Percentiles rank a stretch among this genome's conserved stretches.
Evolutionary conservation across 768 basidiomycete genomes (phyloP).

Genomic region (Rhodosporidiobolus odoratus): DNA sequence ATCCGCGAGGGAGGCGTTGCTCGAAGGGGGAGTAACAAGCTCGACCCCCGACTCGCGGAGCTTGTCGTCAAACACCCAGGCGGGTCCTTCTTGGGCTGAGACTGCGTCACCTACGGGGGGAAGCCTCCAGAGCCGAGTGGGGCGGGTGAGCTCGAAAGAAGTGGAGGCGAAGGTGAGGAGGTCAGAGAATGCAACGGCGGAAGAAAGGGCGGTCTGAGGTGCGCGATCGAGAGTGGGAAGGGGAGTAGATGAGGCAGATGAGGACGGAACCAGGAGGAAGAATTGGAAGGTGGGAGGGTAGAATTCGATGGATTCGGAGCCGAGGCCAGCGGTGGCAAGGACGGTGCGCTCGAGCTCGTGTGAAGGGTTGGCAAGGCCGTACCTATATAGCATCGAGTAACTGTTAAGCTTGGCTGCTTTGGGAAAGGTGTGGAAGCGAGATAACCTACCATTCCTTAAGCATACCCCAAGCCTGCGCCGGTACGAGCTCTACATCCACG

Average conservation of each 20-base stretch:
- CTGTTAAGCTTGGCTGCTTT: no score
- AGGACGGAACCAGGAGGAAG: slow-evolving; percentile 51
- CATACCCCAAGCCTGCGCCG: slow-evolving; percentile 63
- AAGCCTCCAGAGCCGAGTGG: slow-evolving; percentile 59
- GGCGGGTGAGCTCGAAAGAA: slow-evolving; percentile 33
- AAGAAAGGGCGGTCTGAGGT: slow-evolving; percentile 53
- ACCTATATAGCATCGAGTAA: slow-evolving; percentile 53
- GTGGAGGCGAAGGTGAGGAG: slow-evolving; percentile 45
- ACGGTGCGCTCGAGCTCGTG: slow-evolving; percentile 64
- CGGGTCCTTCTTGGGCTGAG: slow-evolving; percentile 43
- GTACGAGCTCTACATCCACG: slow-evolving; percentile 66
- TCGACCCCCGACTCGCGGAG: slow-evolving; percentile 27
- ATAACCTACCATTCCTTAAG: slow-evolving; percentile 63
- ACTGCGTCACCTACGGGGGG: slow-evolving; percentile 44
- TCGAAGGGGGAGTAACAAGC: slow-evolving; percentile 8
- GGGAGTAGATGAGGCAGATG: slow-evolving; percentile 42
- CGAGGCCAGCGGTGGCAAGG: slow-evolving; percentile 56
- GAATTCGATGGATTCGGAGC: slow-evolving; percentile 61
- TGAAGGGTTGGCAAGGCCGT: slow-evolving; percentile 59
- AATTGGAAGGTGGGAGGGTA: slow-evolving; percentile 63
- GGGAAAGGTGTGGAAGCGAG: neutral
- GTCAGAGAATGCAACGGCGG: slow-evolving; percentile 52
- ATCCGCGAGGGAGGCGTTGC: slow-evolving; percentile 16
- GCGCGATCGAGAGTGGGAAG: slow-evolving; percentile 38
- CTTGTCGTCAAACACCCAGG: slow-evolving; percentile 35